Conservation (phyloP, 2,329 filamentous ascomycete species). For the Penicillium sp. region DNA sequence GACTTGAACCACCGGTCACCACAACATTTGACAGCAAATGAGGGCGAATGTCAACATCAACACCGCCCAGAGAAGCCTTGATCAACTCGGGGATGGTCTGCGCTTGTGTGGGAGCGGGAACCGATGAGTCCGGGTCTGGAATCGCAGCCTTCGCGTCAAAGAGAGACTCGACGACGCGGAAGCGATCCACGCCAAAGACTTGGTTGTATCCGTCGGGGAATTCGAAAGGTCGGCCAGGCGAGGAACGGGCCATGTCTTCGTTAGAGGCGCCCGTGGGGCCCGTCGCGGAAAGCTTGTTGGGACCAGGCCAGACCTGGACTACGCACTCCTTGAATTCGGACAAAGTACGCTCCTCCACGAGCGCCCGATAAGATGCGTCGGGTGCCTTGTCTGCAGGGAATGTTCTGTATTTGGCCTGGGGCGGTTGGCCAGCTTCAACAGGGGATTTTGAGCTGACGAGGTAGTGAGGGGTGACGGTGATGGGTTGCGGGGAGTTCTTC, state of each 20-base stretch:
- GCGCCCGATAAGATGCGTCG: constrained; percentile 65
- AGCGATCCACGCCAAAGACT: constrained; percentile 85
- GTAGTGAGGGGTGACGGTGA: constrained; percentile 77
- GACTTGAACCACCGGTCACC: constrained; percentile 78
- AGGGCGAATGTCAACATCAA: constrained; percentile 83
- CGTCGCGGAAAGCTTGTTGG: constrained; percentile 56
- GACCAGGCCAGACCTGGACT: constrained; percentile 85
- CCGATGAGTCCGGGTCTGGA: constrained; percentile 39
- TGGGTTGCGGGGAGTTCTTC: constrained; percentile 57
- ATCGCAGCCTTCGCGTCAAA: constrained; percentile 81
- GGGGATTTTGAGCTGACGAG: constrained; percentile 80
- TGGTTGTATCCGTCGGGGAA: constrained; percentile 97
- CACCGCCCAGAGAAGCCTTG: constrained; percentile 65
- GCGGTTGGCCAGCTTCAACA: constrained; percentile 76
- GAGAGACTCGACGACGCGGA: constrained; percentile 77
- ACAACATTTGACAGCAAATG: constrained; percentile 84
- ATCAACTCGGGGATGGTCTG: constrained; percentile 83
- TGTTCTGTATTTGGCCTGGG: constrained; percentile 67
- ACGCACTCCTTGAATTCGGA: constrained; percentile 98
- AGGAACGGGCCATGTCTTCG: constrained; percentile 66
- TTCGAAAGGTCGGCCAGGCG: constrained; percentile 83
- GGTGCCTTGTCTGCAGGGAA: constrained; percentile 57
- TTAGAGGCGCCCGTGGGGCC: constrained; percentile 54
- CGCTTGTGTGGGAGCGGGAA: constrained; percentile 55
- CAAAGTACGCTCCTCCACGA: constrained; percentile 87